Percentiles rank a stretch among this genome's conserved stretches.
Evolutionary conservation across 2,329 filamentous ascomycete species (phyloP).

Genomic region (Talaromyces sp.): DNA sequence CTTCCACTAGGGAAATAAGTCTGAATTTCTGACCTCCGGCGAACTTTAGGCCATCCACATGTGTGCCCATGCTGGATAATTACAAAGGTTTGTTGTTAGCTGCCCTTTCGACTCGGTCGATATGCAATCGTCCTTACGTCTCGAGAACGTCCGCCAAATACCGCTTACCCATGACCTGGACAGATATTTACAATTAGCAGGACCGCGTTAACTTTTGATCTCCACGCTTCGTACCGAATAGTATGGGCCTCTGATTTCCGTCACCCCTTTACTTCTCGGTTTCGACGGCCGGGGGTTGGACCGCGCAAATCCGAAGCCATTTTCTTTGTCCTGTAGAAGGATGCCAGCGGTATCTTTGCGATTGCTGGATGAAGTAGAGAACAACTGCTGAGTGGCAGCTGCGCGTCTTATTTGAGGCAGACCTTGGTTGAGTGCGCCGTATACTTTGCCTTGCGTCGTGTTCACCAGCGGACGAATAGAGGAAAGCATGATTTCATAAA

Average conservation of each 20-base stretch:
- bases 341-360: slow-evolving; percentile 13
- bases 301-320: slow-evolving; percentile 48
- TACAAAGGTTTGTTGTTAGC: background rate
- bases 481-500: background rate
- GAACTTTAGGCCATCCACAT: slow-evolving; percentile 54
- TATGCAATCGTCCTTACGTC: slow-evolving; percentile 31
- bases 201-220: background rate
- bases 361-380: background rate
- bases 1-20: background rate
- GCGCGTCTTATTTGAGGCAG: background rate
- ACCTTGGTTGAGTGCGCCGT: background rate
- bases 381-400: background rate
- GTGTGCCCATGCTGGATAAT: slow-evolving; percentile 43
- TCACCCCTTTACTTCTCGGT: slow-evolving; percentile 46
- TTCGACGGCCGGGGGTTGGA: slow-evolving; percentile 47
- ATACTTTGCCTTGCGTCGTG: background rate
- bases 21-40: slow-evolving; percentile 35
- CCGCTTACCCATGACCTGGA: slow-evolving; percentile 46
- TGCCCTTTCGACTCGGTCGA: background rate
- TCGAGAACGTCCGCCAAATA: slow-evolving; percentile 51
- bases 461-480: background rate
- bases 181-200: background rate
- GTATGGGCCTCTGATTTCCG: slow-evolving; percentile 53
- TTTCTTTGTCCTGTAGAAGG: slow-evolving; percentile 46
- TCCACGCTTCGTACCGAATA: slow-evolving; percentile 40